Conservation (phyloP, 2,329 filamentous ascomycete genomes). For the Fusarium succisae region DNA sequence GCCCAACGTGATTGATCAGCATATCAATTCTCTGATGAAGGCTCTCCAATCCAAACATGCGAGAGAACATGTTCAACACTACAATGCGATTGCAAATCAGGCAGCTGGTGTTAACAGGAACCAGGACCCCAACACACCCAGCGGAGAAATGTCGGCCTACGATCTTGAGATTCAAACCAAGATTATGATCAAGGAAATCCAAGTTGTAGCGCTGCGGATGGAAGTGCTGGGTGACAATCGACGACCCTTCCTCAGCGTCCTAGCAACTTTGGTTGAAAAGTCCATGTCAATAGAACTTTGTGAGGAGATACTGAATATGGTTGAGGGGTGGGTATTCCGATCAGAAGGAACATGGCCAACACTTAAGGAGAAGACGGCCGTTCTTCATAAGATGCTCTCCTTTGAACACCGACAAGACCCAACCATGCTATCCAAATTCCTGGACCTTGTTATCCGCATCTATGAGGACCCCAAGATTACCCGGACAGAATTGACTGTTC, state of each 20-base stretch:
- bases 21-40: slow-evolving; percentile 90
- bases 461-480: slow-evolving; percentile 98
- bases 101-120: slow-evolving; percentile 54
- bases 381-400: slow-evolving; percentile 98
- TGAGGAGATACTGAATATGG: slow-evolving; percentile 91
- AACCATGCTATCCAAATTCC: slow-evolving; percentile 88
- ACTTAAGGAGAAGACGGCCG: slow-evolving; percentile 97
- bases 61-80: slow-evolving; percentile 88
- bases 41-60: slow-evolving; percentile 91
- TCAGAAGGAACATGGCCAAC: slow-evolving; percentile 96
- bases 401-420: slow-evolving; percentile 88
- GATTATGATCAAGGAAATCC: slow-evolving; percentile 93
- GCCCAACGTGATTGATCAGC: slow-evolving; percentile 87
- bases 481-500: slow-evolving; percentile 92
- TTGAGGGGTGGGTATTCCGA: slow-evolving; percentile 95
- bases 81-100: slow-evolving; percentile 66
- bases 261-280: slow-evolving; percentile 95
- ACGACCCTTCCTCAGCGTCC: slow-evolving; percentile 91
- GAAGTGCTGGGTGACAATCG: slow-evolving; percentile 90
- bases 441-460: slow-evolving; percentile 95
- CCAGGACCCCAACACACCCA: slow-evolving; percentile 64
- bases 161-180: slow-evolving; percentile 90
- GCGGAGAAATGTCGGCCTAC: slow-evolving; percentile 71
- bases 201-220: slow-evolving; percentile 91
- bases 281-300: slow-evolving; percentile 88